Percentiles rank a stretch among this genome's conserved stretches.
These are phyloP conservation scores for Suillus fuscotomentosus DNA, from an alignment of 768 basidiomycete genomes.

Conservation along the genomic window DNA sequence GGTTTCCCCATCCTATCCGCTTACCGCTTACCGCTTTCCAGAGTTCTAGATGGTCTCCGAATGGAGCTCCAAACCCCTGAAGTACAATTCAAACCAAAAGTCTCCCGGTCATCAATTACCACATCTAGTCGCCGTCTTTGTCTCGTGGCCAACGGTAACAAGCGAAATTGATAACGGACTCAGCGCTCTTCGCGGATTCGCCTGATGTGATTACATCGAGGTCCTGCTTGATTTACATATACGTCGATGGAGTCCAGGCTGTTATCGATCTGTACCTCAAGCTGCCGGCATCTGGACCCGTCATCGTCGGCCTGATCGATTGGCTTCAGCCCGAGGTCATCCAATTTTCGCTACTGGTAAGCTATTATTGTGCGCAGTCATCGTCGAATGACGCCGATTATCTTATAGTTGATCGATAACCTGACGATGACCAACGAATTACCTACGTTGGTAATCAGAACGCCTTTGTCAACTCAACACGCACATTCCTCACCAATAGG, in stretches of 20 bases:
- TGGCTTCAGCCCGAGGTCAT: neutral
- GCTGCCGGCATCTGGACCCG: neutral
- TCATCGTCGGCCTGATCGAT: neutral
- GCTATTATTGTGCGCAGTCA: neutral
- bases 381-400: neutral
- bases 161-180: neutral
- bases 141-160: neutral
- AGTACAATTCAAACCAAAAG: neutral
- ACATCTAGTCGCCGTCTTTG: neutral
- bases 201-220: constrained; percentile 3
- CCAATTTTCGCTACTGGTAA: neutral
- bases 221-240: neutral
- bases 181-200: neutral
- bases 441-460: neutral
- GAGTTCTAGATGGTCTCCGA: neutral
- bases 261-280: neutral
- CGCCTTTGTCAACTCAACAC: neutral
- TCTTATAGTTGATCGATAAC: neutral
- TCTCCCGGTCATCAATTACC: constrained; percentile 2
- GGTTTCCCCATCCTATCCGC: neutral
- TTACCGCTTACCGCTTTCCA: neutral
- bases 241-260: neutral
- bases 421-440: neutral
- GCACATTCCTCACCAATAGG: neutral
- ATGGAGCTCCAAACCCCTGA: neutral